Evolutionary conservation across 2,329 filamentous ascomycete species (phyloP).

Genomic region (Pseudogymnoascus sp.): DNA sequence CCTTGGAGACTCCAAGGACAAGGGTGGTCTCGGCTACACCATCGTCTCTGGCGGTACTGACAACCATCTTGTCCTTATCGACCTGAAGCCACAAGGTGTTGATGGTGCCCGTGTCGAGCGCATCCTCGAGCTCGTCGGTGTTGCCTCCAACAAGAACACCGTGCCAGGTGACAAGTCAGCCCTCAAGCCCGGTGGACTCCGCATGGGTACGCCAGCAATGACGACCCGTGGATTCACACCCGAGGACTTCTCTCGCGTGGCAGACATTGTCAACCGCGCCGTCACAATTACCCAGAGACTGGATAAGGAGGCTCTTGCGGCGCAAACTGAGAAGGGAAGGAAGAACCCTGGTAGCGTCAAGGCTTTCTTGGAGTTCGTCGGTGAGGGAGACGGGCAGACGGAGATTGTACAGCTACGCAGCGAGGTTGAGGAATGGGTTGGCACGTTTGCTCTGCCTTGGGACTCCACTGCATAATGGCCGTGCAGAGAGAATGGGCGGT

Average conservation of each 20-base stretch:
- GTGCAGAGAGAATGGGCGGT: neutral
- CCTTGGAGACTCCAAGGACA: slow-evolving; percentile 60
- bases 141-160: slow-evolving; percentile 99
- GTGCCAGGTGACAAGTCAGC: slow-evolving; percentile 93
- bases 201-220: slow-evolving; percentile 96
- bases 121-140: slow-evolving; percentile 83
- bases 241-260: slow-evolving; percentile 80
- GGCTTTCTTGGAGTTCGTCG: slow-evolving; percentile 61
- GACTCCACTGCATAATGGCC: neutral
- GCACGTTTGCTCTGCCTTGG: slow-evolving; percentile 68
- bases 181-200: slow-evolving; percentile 83
- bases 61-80: slow-evolving; percentile 90
- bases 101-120: slow-evolving; percentile 88
- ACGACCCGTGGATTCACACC: slow-evolving; percentile 89
- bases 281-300: slow-evolving; percentile 72
- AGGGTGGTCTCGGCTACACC: slow-evolving; percentile 74
- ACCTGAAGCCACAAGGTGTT: slow-evolving; percentile 80
- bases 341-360: slow-evolving; percentile 60
- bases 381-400: slow-evolving; percentile 57
- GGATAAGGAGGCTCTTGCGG: slow-evolving; percentile 63
- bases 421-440: slow-evolving; percentile 73
- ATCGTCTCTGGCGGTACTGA: slow-evolving; percentile 93
- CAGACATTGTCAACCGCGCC: slow-evolving; percentile 76
- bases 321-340: slow-evolving; percentile 59
- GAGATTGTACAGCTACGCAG: slow-evolving; percentile 67